Conservation (phyloP, 2,329 filamentous ascomycete species). For the Microdochium bolleyi region DNA sequence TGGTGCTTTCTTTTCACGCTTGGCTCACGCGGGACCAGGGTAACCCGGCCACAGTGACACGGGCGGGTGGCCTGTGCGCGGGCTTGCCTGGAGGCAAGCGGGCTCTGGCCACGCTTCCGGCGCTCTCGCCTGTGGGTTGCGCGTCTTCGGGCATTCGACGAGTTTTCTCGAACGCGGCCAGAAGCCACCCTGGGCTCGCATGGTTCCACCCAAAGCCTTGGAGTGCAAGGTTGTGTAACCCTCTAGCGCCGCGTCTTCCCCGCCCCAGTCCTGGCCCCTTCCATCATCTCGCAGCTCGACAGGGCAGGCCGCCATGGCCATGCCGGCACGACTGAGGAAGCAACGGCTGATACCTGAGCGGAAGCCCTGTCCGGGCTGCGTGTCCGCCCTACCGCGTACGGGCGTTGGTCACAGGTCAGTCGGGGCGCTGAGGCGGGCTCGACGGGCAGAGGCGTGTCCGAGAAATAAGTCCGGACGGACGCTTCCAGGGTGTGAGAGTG, state of each 20-base stretch:
- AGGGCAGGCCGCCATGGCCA: background rate
- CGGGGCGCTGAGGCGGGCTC: too few relatives aligned
- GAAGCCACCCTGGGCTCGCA: background rate
- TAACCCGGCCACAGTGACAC: background rate
- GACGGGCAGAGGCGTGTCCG: too few relatives aligned
- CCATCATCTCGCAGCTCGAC: background rate
- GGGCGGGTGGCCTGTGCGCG: background rate
- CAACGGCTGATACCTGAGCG: too few relatives aligned
- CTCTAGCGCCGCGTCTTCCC: background rate
- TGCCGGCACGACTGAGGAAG: too few relatives aligned
- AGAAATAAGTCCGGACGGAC: too few relatives aligned
- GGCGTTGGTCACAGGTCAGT: too few relatives aligned
- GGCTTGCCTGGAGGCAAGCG: background rate
- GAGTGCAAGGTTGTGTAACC: background rate
- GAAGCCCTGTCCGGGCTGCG: too few relatives aligned
- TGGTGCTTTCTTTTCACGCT: background rate
- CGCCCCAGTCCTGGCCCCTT: background rate
- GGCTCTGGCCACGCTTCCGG: background rate
- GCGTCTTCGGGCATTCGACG: background rate
- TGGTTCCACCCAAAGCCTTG: background rate
- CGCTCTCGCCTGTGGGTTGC: background rate
- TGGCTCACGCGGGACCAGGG: background rate
- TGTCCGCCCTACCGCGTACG: too few relatives aligned
- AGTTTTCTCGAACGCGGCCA: conserved; percentile 1
- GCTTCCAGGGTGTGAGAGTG: too few relatives aligned